Base-by-base conservation (phyloP, 495 filamentous ascomycete genomes). In the Lineolata rhizophorae region DNA sequence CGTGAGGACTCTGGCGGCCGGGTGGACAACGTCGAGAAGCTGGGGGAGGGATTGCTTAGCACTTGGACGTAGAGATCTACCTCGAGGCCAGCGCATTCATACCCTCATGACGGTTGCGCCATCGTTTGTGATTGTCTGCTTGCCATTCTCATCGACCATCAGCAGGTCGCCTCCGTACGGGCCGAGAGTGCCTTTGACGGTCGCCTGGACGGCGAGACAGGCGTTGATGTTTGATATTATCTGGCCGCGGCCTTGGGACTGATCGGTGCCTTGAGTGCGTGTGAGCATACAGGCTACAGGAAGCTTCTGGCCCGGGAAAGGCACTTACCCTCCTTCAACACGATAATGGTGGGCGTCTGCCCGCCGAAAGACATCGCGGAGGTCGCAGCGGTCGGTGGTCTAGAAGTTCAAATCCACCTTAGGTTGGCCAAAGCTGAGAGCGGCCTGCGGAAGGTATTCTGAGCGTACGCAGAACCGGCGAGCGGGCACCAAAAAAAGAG, bases 61-160 rank as follows among this genome's bases (percentile, higher is more conserved):
- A 50, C 17, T 56, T 30, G 34, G 25, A 37, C 9, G 22, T 27
- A 12, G 15, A 15, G 15, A 32, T 31, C 14, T n/a, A 18, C 8
- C 12, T 18, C 15, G 25, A n/a, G 18, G 26, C 27, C 10, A n/a
- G 26, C 26, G 10, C 10, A 20, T 8, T 42, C 62, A 43, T 49
- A 84, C 82, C 70, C 93, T 94, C 87, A 97, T 97, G 27, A 95
- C 87, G 15, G 87, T 97, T 27, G 87, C 87, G 48, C 87, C 87
- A 67, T 97, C 87, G 54, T 97, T 97, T 30, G 87, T 97, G 46
- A 97, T 94, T 41, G 87, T 97, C 59, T 91, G 82, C 51, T 54
- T 75, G 50, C 87, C 87, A 62, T 94, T 93, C 47, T 65, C 70
- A 55, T 97, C 90, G 36, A 97, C 87, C 51, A 97, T 66, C 45